These are phyloP conservation scores for Neoascochyta sp. DNA, from an alignment of 2,329 filamentous ascomycete species.

Conservation along the genomic window DNA sequence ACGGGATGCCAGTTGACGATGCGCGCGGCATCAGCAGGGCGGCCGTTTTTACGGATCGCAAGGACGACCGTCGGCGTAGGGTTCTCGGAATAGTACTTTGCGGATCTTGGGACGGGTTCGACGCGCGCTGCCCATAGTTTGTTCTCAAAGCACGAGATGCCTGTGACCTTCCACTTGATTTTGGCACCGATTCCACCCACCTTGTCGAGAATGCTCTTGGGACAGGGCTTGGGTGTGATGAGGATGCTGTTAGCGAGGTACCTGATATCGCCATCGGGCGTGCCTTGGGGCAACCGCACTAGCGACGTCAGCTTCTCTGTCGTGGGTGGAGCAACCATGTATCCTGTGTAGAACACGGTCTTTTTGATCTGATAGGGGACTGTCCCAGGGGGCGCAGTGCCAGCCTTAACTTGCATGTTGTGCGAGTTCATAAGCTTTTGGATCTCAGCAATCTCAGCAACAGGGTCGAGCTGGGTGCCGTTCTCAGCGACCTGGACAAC, in stretches of 20 bases:
- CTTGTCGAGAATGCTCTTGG: conserved; percentile 69
- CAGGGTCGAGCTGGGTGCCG: conserved; percentile 69
- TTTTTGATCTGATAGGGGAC: conserved; percentile 70
- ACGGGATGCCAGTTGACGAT: conserved; percentile 84
- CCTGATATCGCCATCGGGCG: conserved; percentile 68
- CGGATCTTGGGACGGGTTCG: conserved; percentile 64
- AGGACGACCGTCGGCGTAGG: conserved; percentile 75
- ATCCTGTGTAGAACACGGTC: conserved; percentile 87
- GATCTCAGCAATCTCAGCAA: conserved; percentile 75
- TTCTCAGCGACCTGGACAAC: conserved; percentile 83
- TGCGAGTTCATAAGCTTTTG: conserved; percentile 87
- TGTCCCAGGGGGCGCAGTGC: conserved; percentile 44
- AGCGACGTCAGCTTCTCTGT: conserved; percentile 68
- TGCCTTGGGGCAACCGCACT: conserved; percentile 59
- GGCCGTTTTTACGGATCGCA: conserved; percentile 69
- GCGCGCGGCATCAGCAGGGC: conserved; percentile 73
- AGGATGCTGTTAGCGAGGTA: conserved; percentile 86
- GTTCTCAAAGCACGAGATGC: conserved; percentile 70
- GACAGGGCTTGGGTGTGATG: conserved; percentile 75
- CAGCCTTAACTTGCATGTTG: conserved; percentile 59
- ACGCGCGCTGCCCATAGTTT: conserved; percentile 84
- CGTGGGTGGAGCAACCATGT: conserved; percentile 72
- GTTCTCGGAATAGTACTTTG: conserved; percentile 71
- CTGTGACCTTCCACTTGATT: conserved; percentile 79
- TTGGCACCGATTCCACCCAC: conserved; percentile 83